phyloP scores from a whole-genome alignment of 2,329 filamentous ascomycete genomes.

The Penicillium sp. region DNA sequence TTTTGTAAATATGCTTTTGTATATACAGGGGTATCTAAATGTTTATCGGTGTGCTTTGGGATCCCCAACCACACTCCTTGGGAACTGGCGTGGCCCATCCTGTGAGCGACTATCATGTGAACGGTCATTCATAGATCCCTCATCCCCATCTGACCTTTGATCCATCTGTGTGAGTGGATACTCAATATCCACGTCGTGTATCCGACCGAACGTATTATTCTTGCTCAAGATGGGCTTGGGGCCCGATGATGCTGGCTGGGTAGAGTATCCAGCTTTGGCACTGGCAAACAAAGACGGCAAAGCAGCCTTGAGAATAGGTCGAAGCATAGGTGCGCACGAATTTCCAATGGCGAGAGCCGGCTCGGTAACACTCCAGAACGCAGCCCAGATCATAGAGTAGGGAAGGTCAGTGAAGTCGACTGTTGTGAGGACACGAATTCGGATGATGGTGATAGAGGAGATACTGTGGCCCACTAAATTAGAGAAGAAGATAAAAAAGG shows the following conservation, averaged over 20 bases:
- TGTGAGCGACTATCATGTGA: constrained; percentile 7
- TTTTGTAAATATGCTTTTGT: no score
- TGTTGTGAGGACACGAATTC: constrained; percentile 22
- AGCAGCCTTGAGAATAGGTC: constrained; percentile 19
- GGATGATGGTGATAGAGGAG: constrained; percentile 26
- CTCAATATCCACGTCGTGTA: constrained; percentile 13
- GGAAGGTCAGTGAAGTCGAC: constrained; percentile 24
- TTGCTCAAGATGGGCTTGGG: constrained; percentile 3
- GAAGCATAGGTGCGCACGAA: constrained; percentile 26
- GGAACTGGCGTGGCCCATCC: background rate
- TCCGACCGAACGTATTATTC: background rate
- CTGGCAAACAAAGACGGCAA: constrained; percentile 14
- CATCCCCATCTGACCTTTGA: background rate
- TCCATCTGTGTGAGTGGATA: constrained; percentile 9
- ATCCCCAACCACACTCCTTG: background rate
- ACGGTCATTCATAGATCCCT: constrained; percentile 8
- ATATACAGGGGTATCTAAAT: background rate
- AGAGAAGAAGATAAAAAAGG: background rate
- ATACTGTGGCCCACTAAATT: constrained; percentile 12
- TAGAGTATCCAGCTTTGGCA: constrained; percentile 2
- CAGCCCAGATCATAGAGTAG: constrained; percentile 24
- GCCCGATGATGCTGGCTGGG: background rate
- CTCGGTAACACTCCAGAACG: constrained; percentile 29
- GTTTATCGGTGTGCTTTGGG: background rate
- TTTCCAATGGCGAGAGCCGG: constrained; percentile 24